phyloP scores from a whole-genome alignment of 2,329 filamentous ascomycete species.

The Emericellopsis atlantica region DNA sequence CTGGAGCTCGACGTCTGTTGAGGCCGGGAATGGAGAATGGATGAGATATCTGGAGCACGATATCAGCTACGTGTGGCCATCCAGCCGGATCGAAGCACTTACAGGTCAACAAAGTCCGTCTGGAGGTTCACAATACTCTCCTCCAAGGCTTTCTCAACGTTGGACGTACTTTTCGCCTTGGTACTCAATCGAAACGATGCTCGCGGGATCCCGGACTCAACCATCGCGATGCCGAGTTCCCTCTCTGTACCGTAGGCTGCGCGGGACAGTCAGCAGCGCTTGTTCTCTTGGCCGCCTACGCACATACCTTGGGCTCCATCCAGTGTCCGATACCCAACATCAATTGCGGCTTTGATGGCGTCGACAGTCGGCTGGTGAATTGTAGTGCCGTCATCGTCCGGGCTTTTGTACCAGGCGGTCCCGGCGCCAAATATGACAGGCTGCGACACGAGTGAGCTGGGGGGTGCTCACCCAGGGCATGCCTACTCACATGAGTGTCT shows the following conservation, averaged over 20 bases:
- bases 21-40: constrained; percentile 42
- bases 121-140: constrained; percentile 52
- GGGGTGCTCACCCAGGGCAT: not conserved
- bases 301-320: constrained; percentile 58
- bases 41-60: constrained; percentile 30
- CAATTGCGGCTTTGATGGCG: constrained; percentile 41
- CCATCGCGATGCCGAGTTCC: constrained; percentile 62
- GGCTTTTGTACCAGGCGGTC: not conserved
- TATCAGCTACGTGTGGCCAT: not conserved
- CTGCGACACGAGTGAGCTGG: not conserved
- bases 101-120: constrained; percentile 61
- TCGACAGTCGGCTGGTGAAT: not conserved
- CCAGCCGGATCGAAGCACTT: not conserved
- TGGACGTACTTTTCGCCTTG: constrained; percentile 34
- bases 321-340: constrained; percentile 56
- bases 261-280: not conserved
- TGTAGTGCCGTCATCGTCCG: not conserved
- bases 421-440: not conserved
- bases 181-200: constrained; percentile 57
- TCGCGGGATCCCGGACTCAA: constrained; percentile 49
- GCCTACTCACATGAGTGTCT: not conserved
- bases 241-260: constrained; percentile 51
- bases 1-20: constrained; percentile 39
- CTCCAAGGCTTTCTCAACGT: constrained; percentile 33
- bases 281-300: not conserved